Conservation (phyloP, 305 asterid species). For the Solanum hybrid region DNA sequence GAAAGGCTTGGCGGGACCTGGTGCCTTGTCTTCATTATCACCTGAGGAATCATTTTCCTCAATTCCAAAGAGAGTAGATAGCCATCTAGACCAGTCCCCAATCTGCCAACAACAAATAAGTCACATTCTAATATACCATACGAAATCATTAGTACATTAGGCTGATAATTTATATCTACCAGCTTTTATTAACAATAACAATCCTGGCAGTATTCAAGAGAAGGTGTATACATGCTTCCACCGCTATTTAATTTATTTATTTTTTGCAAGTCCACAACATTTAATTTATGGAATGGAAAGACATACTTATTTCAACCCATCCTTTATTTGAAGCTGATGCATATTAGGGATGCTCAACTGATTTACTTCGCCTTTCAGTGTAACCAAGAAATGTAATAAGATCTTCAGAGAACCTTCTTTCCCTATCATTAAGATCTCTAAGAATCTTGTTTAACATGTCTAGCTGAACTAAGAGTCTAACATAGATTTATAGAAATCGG, state of each 20-base stretch:
- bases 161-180: neutral
- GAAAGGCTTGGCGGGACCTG: conserved; percentile 59
- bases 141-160: neutral
- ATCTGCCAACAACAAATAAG: conserved; percentile 37
- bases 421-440: neutral
- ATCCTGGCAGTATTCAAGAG: neutral
- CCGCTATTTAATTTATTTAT: neutral
- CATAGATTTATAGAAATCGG: neutral
- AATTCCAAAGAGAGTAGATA: conserved; percentile 59
- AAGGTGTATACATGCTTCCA: neutral
- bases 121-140: neutral
- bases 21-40: conserved; percentile 15
- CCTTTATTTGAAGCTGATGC: neutral
- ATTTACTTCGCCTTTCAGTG: neutral
- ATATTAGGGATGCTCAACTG: neutral
- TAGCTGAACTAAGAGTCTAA: neutral
- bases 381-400: neutral
- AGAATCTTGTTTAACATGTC: neutral
- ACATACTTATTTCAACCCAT: neutral
- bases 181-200: neutral
- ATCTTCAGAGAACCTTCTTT: neutral
- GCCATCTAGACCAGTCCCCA: conserved; percentile 90
- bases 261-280: neutral
- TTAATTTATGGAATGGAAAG: neutral
- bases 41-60: conserved; percentile 48